Evolutionary conservation across 176 grass and related monocot species (phyloP), one percentile per base, ranked within the genome.

Genomic region (Ampelocalamus luodianensis): DNA sequence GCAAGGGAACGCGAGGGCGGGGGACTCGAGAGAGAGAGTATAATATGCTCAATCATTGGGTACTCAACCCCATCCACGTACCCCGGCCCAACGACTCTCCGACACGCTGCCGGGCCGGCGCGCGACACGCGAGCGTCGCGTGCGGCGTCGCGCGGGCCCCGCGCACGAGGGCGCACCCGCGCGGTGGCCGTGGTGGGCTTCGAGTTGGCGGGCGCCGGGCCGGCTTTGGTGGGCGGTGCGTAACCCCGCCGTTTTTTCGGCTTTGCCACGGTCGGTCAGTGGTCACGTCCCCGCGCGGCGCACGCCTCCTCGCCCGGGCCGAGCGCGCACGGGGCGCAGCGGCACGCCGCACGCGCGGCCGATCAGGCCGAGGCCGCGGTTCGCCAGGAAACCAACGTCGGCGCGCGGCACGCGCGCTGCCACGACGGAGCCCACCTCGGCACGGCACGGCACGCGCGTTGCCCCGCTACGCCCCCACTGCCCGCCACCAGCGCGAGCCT

Each of bases 41-140:
- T 23, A 81, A 70, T 81, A 81, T 34, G 43, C 17, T 1, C 65
- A 82, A 90, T 90, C 83, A 90, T 90, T 86, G 83, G 83, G 83
- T 59, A 86, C 83, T 90, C 78, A 78, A 81, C 83, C 55, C 71
- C 51, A 5, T 42, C 44, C 77, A 68, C 72, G 63, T 58, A 61
- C 5, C 58, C 24, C 84, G 29, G 68, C 63, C 48, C 17, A 10
- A 23, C 45, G 71, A 46, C 5, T 18, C 46, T 17, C 77, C 45
- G 78, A 68, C 78, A 80, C 58, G 68, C 77, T 74, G 85, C 85
- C 77, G 11, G 16, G 63, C 32, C 72, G 54, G 29, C 54, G 65
- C 17, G 58, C 74, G 81, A 79, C 87, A 84, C 74, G 81, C 62
- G 49, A 68, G 71, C 51, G 50, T 62, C 85, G 84, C 70, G 70